Evolutionary conservation across 2,329 filamentous ascomycete genomes (phyloP).

Genomic region (Fusarium hainanense): DNA sequence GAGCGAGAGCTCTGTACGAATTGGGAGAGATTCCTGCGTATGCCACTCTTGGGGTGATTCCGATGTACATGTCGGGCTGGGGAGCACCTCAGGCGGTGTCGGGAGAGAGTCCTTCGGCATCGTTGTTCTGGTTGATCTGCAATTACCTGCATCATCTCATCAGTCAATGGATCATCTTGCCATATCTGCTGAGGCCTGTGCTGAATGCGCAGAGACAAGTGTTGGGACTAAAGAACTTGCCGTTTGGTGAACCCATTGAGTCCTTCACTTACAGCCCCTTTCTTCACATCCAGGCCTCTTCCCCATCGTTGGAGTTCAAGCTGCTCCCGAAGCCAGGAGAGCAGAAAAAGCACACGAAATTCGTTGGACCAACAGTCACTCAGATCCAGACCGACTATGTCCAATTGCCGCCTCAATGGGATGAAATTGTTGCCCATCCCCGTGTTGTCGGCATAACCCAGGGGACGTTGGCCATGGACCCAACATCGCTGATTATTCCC

Average conservation of each 20-base stretch:
- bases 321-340: slow-evolving; percentile 39
- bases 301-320: slow-evolving; percentile 49
- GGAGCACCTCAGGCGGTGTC: slow-evolving; percentile 49
- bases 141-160: slow-evolving; percentile 47
- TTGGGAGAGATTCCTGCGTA: slow-evolving; percentile 51
- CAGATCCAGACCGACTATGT: slow-evolving; percentile 12
- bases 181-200: slow-evolving; percentile 44
- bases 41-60: slow-evolving; percentile 55
- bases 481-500: slow-evolving; percentile 52
- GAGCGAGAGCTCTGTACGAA: slow-evolving; percentile 51
- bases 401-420: slow-evolving; percentile 50
- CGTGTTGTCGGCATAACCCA: slow-evolving; percentile 53
- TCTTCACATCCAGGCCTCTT: slow-evolving; percentile 55
- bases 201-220: slow-evolving; percentile 48
- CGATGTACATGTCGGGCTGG: slow-evolving; percentile 50
- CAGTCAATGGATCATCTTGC: slow-evolving; percentile 44
- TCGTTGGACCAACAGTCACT: slow-evolving; percentile 52
- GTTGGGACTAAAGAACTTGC: slow-evolving; percentile 46
- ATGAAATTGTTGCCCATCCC: slow-evolving; percentile 42
- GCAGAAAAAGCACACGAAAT: slow-evolving; percentile 40
- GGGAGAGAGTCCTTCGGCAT: slow-evolving; percentile 47
- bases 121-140: slow-evolving; percentile 40
- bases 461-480: slow-evolving; percentile 53
- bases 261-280: slow-evolving; percentile 52
- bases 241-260: slow-evolving; percentile 48